These are phyloP conservation scores for Candida chauliodis DNA, from an alignment of 805 yeast species.

Conservation along the genomic window DNA sequence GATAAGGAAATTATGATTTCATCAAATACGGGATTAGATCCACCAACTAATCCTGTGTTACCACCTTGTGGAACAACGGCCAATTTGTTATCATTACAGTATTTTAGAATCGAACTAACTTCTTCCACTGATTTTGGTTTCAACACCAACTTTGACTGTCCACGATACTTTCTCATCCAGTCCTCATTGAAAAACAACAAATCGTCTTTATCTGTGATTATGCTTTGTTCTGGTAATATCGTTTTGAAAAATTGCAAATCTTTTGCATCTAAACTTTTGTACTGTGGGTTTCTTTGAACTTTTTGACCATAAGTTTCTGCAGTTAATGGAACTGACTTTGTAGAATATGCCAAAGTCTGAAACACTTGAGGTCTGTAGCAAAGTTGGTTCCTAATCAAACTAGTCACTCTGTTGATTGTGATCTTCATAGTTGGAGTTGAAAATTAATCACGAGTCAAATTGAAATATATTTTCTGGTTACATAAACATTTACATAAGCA, in stretches of 20 bases:
- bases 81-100: conserved; percentile 71
- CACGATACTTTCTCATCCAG: conserved; percentile 90
- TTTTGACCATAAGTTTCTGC: conserved; percentile 63
- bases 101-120: conserved; percentile 68
- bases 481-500: not conserved
- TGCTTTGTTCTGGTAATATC: conserved; percentile 51
- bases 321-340: conserved; percentile 51
- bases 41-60: conserved; percentile 94
- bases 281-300: conserved; percentile 49
- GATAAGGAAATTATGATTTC: conserved; percentile 75
- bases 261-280: conserved; percentile 46
- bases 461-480: too few relatives aligned
- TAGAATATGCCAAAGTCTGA: too few relatives aligned
- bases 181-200: conserved; percentile 77
- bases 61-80: conserved; percentile 98
- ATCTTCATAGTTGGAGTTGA: not conserved
- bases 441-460: not conserved
- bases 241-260: conserved; percentile 63
- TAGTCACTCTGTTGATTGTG: not conserved
- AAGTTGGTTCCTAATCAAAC: not conserved
- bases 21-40: conserved; percentile 88
- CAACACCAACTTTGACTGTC: conserved; percentile 77
- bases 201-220: conserved; percentile 57
- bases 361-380: too few relatives aligned
- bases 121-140: conserved; percentile 81